Conservation (phyloP, 306 rosid species). For the Prunus fruticosa region DNA sequence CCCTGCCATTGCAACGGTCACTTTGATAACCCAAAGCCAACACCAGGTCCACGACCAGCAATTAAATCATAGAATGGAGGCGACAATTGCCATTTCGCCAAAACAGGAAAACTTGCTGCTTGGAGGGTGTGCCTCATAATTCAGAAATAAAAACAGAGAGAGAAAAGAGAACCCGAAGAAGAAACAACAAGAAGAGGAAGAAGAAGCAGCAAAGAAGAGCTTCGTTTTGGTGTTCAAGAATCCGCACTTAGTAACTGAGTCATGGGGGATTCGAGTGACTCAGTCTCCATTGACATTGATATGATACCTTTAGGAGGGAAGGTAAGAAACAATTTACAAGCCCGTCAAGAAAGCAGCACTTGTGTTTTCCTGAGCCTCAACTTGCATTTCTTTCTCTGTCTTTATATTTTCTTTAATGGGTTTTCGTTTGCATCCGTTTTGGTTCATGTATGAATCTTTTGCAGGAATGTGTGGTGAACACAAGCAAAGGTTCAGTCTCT, state of each 20-base stretch:
- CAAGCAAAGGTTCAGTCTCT: constrained; percentile 73
- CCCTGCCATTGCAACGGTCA: constrained; percentile 49
- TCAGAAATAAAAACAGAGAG: constrained; percentile 3
- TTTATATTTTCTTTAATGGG: constrained; percentile 7
- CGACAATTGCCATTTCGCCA: constrained; percentile 4
- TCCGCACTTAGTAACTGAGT: constrained; percentile 17
- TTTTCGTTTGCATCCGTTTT: not conserved
- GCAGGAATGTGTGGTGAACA: constrained; percentile 76
- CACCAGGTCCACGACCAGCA: not conserved
- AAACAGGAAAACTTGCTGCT: not conserved
- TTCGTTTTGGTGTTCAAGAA: not conserved
- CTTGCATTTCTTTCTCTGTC: not conserved
- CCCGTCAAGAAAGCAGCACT: constrained; percentile 7
- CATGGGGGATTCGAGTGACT: constrained; percentile 75
- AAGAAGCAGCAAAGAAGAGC: not conserved
- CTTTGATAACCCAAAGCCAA: not conserved
- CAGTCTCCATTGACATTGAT: constrained; percentile 74
- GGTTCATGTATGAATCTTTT: not conserved
- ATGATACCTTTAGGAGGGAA: constrained; percentile 71
- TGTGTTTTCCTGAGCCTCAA: not conserved
- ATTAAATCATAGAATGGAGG: not conserved
- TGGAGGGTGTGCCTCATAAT: constrained; percentile 38
- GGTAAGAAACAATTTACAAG: constrained; percentile 29
- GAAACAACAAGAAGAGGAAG: not conserved
- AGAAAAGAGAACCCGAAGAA: not conserved